Evolutionary conservation across 1,284 basidiomycete genomes (phyloP), one percentile per base, ranked within the genome.

Genomic region (Leccinum proliferum): DNA sequence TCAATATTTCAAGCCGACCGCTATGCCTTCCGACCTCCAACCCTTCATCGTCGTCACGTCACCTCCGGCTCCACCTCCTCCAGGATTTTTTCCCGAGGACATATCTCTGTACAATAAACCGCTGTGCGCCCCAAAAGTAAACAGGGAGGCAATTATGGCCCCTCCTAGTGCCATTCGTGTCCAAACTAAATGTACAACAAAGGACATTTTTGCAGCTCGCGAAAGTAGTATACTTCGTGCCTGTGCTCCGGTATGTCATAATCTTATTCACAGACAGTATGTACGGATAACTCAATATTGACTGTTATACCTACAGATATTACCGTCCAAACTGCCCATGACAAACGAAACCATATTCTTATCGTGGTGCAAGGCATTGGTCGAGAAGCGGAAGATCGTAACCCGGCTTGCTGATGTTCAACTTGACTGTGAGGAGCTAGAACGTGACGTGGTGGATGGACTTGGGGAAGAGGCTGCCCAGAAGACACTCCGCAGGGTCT

Each of bases 61-160:
- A 41, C 39, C 39, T 41, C 39, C 39, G 39, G 39, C 39, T 41
- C 39, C 39, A 15, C 59, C 59, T 12, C 50, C 59, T 55, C 50
- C 59, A 11, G 59, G 59, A 15, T 60, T 60, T 60, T 60, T 55
- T 32, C 59, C 59, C 41, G 59, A 60, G 59, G 59, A 60, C 53
- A n/a, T 43, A 25, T 60, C 59, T 56, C 50, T 55, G 37, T 60
- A 60, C 50, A 55, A 55, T 4, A 6, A 7, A 14, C 50, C 50
- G 7, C 21, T 14, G 50, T 52, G 50, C 12, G 21, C 50, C 21
- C 50, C 21, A 52, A 14, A 52, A 52, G 18, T 56, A 39, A 39
- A 60, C 5, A 41, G 39, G 46, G 58, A n/a, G 50, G 7, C 12
- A 37, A 55, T 15, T 41, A 9, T 60, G 59, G 15, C 37, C 29